Conservation (phyloP, 345 rosid species). For the Gossypium bickii region DNA sequence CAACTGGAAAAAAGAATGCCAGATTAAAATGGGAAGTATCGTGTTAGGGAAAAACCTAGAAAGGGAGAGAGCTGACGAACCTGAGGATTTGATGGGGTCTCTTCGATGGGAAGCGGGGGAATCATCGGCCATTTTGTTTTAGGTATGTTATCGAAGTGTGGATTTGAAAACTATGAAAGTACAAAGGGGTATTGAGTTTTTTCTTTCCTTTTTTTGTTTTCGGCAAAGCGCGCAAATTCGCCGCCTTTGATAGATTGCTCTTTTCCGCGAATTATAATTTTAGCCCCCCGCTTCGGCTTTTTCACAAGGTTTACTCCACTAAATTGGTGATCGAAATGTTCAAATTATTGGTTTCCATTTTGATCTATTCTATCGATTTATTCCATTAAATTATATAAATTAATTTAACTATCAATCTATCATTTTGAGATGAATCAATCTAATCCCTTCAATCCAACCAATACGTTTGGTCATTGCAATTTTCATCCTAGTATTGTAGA, state of each 20-base stretch:
- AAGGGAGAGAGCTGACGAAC: conserved; percentile 22
- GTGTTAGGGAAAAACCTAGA: conserved; percentile 12
- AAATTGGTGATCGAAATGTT: too few species aligned
- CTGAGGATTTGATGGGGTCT: conserved; percentile 76
- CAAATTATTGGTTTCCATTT: too few species aligned
- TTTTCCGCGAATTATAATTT: not conserved
- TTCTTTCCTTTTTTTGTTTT: not conserved
- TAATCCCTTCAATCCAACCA: too few species aligned
- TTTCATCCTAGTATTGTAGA: too few species aligned
- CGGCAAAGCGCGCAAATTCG: conserved; percentile 29
- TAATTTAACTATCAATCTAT: too few species aligned
- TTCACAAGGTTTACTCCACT: too few species aligned
- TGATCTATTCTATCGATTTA: too few species aligned
- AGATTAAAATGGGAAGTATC: not conserved
- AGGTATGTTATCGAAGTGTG: not conserved
- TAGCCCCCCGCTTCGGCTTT: not conserved
- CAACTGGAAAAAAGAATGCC: conserved; percentile 38
- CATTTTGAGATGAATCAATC: too few species aligned
- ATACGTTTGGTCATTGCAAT: too few species aligned
- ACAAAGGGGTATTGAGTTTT: conserved; percentile 1
- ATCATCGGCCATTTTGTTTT: conserved; percentile 62
- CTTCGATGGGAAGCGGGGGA: conserved; percentile 44
- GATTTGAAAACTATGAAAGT: not conserved
- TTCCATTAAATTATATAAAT: too few species aligned
- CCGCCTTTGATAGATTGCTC: conserved; percentile 13